Evolutionary conservation across 83 land plant genomes (phyloP).

Genomic region (Picea abies): DNA sequence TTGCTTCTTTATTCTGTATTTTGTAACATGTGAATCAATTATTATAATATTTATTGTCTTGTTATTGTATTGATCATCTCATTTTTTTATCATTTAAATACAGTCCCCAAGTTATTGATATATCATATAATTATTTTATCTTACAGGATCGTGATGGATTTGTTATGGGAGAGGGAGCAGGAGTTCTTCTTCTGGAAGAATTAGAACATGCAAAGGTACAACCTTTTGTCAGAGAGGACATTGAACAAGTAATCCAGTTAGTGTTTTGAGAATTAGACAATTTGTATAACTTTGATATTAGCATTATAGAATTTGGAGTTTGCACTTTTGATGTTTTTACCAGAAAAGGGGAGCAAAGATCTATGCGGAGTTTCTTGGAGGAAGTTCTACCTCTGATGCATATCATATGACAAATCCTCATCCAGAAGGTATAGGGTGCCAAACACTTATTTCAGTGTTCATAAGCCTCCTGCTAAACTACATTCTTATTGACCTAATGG

Average conservation of each 20-base stretch:
- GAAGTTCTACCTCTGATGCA: slow-evolving; percentile 94
- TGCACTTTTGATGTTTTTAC: not conserved
- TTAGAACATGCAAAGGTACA: slow-evolving; percentile 93
- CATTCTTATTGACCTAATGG: not conserved
- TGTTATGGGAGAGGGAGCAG: slow-evolving; percentile 98
- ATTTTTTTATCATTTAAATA: not conserved
- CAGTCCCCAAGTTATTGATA: not conserved
- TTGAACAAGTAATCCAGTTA: not conserved
- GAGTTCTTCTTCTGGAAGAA: slow-evolving; percentile 89
- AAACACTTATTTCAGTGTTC: not conserved
- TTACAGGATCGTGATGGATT: slow-evolving; percentile 94
- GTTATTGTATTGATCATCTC: not conserved
- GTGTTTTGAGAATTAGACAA: too few relatives aligned
- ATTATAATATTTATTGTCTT: not conserved
- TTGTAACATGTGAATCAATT: not conserved
- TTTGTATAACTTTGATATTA: too few relatives aligned
- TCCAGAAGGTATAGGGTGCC: slow-evolving; percentile 69
- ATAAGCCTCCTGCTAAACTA: not conserved
- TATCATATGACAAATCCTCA: slow-evolving; percentile 98
- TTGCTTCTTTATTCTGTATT: slow-evolving; percentile 2
- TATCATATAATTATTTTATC: not conserved
- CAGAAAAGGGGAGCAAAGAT: slow-evolving; percentile 83
- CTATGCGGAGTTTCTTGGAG: slow-evolving; percentile 96
- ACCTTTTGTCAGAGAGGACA: not conserved
- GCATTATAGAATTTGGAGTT: too few relatives aligned